Conservation (phyloP, 495 filamentous ascomycete genomes). For the Pseudoneurospora amorphoporcata region DNA sequence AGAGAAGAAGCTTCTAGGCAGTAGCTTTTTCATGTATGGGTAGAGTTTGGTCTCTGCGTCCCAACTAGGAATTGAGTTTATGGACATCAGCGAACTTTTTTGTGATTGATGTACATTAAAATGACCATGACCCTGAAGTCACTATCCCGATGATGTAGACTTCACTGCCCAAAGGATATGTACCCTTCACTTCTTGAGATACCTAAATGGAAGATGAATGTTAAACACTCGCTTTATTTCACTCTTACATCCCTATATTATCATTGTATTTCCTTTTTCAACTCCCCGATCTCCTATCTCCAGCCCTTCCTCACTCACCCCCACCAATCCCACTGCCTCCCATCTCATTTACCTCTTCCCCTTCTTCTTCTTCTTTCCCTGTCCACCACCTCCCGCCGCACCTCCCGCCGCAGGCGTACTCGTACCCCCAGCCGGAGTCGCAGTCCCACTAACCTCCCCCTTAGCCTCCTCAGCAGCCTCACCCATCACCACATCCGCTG, state of each 20-base stretch:
- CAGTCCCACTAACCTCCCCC: neutral
- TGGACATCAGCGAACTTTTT: neutral
- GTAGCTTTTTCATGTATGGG: constrained; percentile 14
- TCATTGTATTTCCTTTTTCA: neutral
- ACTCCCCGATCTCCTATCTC: no score
- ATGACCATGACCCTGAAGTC: neutral
- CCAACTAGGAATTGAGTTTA: neutral
- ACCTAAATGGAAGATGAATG: neutral
- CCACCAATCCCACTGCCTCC: no score
- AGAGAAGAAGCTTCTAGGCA: constrained; percentile 6
- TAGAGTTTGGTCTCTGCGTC: constrained; percentile 4
- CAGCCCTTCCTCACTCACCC: no score
- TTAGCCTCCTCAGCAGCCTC: neutral
- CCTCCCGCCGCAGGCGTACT: constrained; percentile 24
- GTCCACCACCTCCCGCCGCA: constrained; percentile 29
- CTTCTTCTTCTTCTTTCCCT: constrained; percentile 49
- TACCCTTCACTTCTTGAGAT: no score
- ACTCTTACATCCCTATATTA: neutral
- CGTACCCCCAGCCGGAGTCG: constrained; percentile 1
- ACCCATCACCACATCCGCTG: constrained; percentile 12
- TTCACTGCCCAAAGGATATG: neutral
- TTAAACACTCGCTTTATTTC: neutral
- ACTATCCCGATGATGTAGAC: neutral
- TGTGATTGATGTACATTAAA: neutral
- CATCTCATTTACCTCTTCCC: constrained; percentile 35